Evolutionary conservation across 2,329 filamentous ascomycete species (phyloP), one percentile per base, ranked within the genome.

Genomic region (Tolypocladium tundrense): DNA sequence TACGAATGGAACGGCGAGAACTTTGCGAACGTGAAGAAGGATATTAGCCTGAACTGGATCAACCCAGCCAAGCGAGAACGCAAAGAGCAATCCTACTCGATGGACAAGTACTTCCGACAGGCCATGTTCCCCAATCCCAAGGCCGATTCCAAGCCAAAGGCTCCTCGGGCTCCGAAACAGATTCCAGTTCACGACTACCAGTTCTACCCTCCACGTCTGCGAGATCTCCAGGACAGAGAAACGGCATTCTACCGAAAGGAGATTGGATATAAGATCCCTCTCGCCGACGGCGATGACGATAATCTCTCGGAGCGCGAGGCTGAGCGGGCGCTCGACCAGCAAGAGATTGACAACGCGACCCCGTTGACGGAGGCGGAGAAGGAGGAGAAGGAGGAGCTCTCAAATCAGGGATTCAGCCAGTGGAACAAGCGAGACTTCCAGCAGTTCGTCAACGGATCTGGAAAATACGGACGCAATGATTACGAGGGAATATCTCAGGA

Each of bases 1-100:
- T 99, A 99, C 67, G 94, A 97, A 70, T 99, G 95, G 95, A 99
- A 99, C 63, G 94, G 94, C 53, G 88, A 97, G 74, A 93, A 93
- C 67, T 99, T 99, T 71, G 90, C 91, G 56, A 90, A 88, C 59
- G 84, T 87, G 69, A 95, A 95, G 76, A 96, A 95, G 72, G 91
- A 96, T 54, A 90, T 97, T 62, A 91, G 90, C 54, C 83, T 97
- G 63, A 92, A 80, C 68, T 99, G 95, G 95, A 99, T 99, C 76
- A 96, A 99, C 67, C 95, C 94, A 2, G 87, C 93, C 19, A 99
- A 99, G 79, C 92, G 94, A 73, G 95, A 99, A 76, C 90, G 94
- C 67, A 99, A 97, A 73, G 93, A 97, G 69, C 91, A 97, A 70
- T 91, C 91, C 6, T 99, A 99, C 71, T 97, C 93, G 0, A 96